Evolutionary conservation across 345 rosid genomes (phyloP).

Genomic region (Acer saccharum): DNA sequence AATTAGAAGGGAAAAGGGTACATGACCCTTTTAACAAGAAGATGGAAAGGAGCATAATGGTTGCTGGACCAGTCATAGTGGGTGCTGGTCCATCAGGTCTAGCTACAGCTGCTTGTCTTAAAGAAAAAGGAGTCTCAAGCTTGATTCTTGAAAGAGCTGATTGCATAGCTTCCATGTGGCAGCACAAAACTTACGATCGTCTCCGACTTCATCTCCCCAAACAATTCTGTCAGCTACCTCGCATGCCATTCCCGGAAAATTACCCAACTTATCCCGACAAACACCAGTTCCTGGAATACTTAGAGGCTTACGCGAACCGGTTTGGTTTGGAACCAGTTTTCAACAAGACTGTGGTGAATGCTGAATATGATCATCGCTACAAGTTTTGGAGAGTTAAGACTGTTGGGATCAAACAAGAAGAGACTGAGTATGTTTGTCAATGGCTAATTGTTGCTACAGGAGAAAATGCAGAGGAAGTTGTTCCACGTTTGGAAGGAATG

Average conservation of each 20-base stretch:
- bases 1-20: constrained; percentile 50
- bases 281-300: constrained; percentile 65
- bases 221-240: constrained; percentile 75
- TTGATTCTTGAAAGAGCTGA: constrained; percentile 67
- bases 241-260: constrained; percentile 57
- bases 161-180: constrained; percentile 82
- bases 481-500: constrained; percentile 69
- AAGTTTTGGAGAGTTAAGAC: constrained; percentile 68
- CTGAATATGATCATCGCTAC: constrained; percentile 46
- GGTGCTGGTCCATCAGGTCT: constrained; percentile 91
- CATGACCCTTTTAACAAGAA: constrained; percentile 44
- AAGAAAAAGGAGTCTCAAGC: constrained; percentile 50
- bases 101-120: constrained; percentile 73
- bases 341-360: constrained; percentile 52
- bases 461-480: constrained; percentile 74
- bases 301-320: constrained; percentile 43
- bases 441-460: constrained; percentile 87
- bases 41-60: constrained; percentile 31
- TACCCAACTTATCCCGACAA: constrained; percentile 84
- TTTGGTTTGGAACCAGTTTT: constrained; percentile 56
- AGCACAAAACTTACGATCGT: constrained; percentile 81
- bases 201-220: constrained; percentile 92
- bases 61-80: constrained; percentile 63
- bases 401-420: constrained; percentile 34
- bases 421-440: constrained; percentile 47